phyloP scores from a whole-genome alignment of 371 early-diverging fungal species.

The Actinomucor elegans region DNA sequence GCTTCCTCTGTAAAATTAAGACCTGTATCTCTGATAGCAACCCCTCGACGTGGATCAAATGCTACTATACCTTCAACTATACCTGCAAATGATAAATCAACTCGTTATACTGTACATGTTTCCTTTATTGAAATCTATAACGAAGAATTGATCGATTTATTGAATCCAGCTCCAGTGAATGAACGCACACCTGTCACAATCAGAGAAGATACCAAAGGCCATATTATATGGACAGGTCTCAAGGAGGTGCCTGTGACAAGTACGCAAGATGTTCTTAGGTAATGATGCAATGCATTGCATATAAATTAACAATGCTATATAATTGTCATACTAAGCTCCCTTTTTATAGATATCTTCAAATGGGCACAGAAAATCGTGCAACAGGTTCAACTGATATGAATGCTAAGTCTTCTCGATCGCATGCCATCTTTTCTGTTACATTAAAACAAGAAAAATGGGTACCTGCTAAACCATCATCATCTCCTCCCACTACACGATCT shows the following conservation, averaged over 20 bases:
- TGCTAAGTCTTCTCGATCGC: conserved; percentile 92
- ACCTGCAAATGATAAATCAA: conserved; percentile 12
- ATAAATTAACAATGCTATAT: no score
- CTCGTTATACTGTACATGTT: conserved; percentile 53
- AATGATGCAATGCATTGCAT: conserved; percentile 26
- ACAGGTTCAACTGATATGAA: conserved; percentile 98
- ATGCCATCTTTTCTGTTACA: conserved; percentile 96
- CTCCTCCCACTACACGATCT: conserved; percentile 2
- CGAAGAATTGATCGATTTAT: conserved; percentile 92
- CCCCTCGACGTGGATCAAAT: conserved; percentile 28
- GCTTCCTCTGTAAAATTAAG: conserved; percentile 24
- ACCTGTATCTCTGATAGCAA: conserved; percentile 34
- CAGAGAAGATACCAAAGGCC: conserved; percentile 91
- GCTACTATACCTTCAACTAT: not conserved
- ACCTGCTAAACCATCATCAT: conserved; percentile 6
- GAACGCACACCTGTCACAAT: conserved; percentile 74
- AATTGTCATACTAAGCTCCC: conserved; percentile 8
- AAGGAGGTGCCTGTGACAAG: conserved; percentile 76
- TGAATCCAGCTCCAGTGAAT: conserved; percentile 56
- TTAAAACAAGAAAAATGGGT: conserved; percentile 72
- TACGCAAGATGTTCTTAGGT: conserved; percentile 79
- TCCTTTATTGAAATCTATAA: conserved; percentile 97
- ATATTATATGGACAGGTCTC: conserved; percentile 89
- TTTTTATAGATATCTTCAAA: conserved; percentile 59
- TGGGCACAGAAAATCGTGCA: conserved; percentile 84